phyloP scores from a whole-genome alignment of 1,284 basidiomycete genomes.

The Ustilago esculenta region DNA sequence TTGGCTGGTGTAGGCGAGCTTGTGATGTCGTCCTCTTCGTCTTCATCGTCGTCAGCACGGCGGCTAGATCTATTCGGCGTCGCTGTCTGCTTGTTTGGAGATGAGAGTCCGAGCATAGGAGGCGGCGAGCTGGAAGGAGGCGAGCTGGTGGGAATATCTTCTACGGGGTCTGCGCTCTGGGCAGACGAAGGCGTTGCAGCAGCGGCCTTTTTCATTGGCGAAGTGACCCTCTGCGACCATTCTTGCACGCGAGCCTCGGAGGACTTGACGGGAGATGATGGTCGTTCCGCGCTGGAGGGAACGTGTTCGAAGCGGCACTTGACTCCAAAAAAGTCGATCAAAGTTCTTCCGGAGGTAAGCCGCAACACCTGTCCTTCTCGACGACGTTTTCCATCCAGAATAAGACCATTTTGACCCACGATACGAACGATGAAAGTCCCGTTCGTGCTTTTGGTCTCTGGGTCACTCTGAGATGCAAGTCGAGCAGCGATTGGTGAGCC shows the following conservation, averaged over 20 bases:
- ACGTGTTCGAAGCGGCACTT: conserved; percentile 41
- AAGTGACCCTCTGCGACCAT: conserved; percentile 30
- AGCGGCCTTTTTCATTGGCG: conserved; percentile 34
- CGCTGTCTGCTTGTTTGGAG: conserved; percentile 17
- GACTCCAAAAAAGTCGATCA: conserved; percentile 62
- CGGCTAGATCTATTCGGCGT: background rate
- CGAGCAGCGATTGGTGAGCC: conserved; percentile 23
- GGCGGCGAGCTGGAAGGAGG: conserved; percentile 40
- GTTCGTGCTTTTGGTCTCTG: conserved; percentile 8
- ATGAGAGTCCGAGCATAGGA: conserved; percentile 14
- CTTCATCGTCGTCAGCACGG: conserved; percentile 13
- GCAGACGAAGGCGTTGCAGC: background rate
- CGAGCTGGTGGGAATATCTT: conserved; percentile 15
- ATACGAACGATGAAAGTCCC: conserved; percentile 62
- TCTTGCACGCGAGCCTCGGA: conserved; percentile 15
- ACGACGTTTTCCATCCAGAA: conserved; percentile 59
- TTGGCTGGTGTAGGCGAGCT: conserved; percentile 35
- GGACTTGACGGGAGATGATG: conserved; percentile 26
- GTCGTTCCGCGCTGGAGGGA: conserved; percentile 20
- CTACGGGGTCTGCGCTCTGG: background rate
- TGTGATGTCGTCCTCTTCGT: conserved; percentile 29
- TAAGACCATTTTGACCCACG: conserved; percentile 64
- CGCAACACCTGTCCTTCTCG: conserved; percentile 60
- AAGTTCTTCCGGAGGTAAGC: conserved; percentile 44
- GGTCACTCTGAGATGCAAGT: conserved; percentile 5